Base-by-base conservation (phyloP, 208 protist genomes). In the Crithidia mellificae region DNA sequence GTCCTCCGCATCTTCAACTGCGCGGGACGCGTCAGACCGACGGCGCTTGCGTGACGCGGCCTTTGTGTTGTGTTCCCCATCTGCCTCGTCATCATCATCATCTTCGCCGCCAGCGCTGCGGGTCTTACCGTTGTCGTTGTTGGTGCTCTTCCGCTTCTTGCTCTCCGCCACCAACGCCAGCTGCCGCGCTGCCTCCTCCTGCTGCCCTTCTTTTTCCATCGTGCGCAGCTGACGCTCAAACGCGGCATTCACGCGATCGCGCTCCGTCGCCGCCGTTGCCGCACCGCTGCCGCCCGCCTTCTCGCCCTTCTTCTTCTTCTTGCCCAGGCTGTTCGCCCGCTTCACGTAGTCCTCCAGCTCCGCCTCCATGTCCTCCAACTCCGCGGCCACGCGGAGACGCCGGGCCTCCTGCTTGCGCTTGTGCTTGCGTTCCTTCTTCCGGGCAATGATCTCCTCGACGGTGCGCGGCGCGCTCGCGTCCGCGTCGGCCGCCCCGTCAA, bases 381-480 rank as follows among this genome's bases (percentile, higher is more conserved):
- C 19, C 24, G 75, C 63, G 19, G 63, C 62, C n/a, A 91, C 73
- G 17, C 82, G 77, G 44, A 75, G 57, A 0, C 78, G 79, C 30
- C 90, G 75, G 24, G 72, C 72, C 68, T 87, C 87, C 22, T 72
- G 59, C 66, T 92, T 91, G 12, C 82, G 81, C 50, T 62, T 44
- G 77, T 93, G 87, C 58, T 96, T 93, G 47, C 78, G 80, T 51
- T 86, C 87, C 68, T 93, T 96, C 71, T 96, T 96, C 17, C 76
- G 54, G 12, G 90, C 87, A 61, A 95, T 87, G 51, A 91, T 85
- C 34, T 83, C 82, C 41, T 84, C 78, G 8, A 81, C 58, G 0
- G 63, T 80, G 32, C 72, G 73, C 8, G 66, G 62, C 20, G 20
- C 51, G 38, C 61, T 47, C 7, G 32, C 9, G 20, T 56, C 50